These are phyloP conservation scores for Rickenella mellea DNA, from an alignment of 768 basidiomycete species.

Conservation along the genomic window DNA sequence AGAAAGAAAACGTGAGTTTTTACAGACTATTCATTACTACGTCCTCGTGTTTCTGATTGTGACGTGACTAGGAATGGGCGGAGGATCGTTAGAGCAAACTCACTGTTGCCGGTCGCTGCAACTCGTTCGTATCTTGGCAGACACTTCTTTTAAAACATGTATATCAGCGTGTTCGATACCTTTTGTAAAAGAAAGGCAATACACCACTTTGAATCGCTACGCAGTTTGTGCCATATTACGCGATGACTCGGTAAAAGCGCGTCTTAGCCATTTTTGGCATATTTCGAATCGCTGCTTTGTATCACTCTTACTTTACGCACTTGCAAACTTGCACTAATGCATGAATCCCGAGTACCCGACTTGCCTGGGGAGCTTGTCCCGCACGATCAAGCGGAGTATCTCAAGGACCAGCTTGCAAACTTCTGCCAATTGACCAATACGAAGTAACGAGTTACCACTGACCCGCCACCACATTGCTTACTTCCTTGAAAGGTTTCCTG, in stretches of 20 bases:
- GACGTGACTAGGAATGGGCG: slow-evolving; percentile 69
- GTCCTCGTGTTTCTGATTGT: background rate
- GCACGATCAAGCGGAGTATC: slow-evolving; percentile 52
- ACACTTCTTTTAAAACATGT: no score
- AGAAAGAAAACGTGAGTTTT: slow-evolving; percentile 90
- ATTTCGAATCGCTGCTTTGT: no score
- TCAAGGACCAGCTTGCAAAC: slow-evolving; percentile 50
- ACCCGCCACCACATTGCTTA: background rate
- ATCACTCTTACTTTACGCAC: no score
- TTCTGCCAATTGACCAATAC: slow-evolving; percentile 35
- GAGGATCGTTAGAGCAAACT: slow-evolving; percentile 81
- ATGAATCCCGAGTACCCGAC: no score
- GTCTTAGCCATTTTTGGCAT: no score
- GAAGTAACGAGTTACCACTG: background rate
- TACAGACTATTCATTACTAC: slow-evolving; percentile 1
- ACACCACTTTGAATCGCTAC: no score
- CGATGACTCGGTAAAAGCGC: no score
- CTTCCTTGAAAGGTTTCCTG: slow-evolving; percentile 63
- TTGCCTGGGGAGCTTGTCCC: slow-evolving; percentile 55
- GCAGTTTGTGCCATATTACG: no score
- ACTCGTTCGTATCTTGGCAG: no score
- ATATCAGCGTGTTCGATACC: no score
- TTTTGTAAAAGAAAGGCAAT: no score
- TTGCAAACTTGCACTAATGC: no score
- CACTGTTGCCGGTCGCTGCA: slow-evolving; percentile 8